phyloP scores from a whole-genome alignment of 2,329 filamentous ascomycete species.

The Diplodia intermedia region DNA sequence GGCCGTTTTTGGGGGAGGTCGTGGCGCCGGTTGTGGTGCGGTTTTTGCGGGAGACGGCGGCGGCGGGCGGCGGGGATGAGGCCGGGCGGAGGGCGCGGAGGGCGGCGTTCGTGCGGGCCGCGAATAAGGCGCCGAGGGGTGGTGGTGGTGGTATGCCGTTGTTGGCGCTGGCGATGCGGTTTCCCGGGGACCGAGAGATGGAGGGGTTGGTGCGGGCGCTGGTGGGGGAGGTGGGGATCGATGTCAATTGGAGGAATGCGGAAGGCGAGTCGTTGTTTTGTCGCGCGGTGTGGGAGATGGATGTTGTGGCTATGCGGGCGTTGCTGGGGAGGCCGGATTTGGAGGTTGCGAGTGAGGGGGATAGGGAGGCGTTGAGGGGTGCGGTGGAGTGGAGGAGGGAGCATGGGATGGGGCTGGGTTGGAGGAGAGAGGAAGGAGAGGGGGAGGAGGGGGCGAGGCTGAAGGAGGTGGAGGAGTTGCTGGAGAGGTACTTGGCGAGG shows the following conservation, averaged over 20 bases:
- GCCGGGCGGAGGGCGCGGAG: no score
- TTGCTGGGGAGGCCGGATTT: not conserved
- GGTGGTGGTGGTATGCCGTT: not conserved
- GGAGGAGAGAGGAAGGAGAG: no score
- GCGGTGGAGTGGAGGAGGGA: not conserved
- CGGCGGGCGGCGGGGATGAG: not conserved
- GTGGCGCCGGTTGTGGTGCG: not conserved
- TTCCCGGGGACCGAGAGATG: not conserved
- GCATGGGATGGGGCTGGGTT: no score
- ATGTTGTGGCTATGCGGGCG: not conserved
- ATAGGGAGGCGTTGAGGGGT: not conserved
- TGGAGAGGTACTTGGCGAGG: no score
- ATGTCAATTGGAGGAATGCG: not conserved
- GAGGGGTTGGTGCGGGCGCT: not conserved
- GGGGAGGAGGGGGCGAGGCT: no score
- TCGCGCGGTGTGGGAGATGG: not conserved
- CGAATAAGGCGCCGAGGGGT: not conserved
- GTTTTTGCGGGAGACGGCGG: not conserved
- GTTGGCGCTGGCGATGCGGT: not conserved
- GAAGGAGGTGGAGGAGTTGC: no score
- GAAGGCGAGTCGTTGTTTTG: not conserved
- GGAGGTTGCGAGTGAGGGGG: not conserved
- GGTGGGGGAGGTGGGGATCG: not conserved
- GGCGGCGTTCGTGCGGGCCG: not conserved
- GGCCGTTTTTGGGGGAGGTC: not conserved